Conservation (phyloP, 306 rosid species). For the Rosa rugosa region DNA sequence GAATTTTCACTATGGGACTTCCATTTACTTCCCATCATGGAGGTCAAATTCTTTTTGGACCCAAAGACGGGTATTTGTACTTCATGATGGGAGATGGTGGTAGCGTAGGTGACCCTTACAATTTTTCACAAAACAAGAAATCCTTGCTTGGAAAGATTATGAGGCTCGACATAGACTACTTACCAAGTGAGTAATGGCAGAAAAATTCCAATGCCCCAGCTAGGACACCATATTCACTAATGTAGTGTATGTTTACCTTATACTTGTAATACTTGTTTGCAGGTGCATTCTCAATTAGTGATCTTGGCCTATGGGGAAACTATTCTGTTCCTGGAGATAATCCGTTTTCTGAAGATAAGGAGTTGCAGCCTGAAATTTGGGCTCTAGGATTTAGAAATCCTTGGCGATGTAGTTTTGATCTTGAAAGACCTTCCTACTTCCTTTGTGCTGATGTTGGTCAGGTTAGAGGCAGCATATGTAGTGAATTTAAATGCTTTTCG, state of each 20-base stretch:
- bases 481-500: background rate
- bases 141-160: constrained; percentile 45
- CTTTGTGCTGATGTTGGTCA: constrained; percentile 43
- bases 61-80: constrained; percentile 37
- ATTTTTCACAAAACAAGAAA: constrained; percentile 42
- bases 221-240: background rate
- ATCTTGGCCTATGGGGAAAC: constrained; percentile 35
- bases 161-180: constrained; percentile 38
- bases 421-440: constrained; percentile 43
- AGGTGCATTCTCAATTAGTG: constrained; percentile 17
- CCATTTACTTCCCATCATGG: constrained; percentile 39
- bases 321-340: constrained; percentile 37
- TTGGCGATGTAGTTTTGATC: constrained; percentile 40
- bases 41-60: constrained; percentile 44
- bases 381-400: constrained; percentile 38
- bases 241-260: background rate
- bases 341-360: constrained; percentile 33
- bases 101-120: constrained; percentile 33
- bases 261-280: constrained; percentile 1
- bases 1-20: constrained; percentile 46
- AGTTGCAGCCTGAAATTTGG: constrained; percentile 37
- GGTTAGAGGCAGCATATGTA: constrained; percentile 19
- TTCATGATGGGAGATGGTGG: constrained; percentile 47
- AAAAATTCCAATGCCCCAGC: background rate
- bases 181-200: constrained; percentile 23